Conservation (phyloP, 1,284 basidiomycete species). For the Cutaneotrichosporon daszewskae region DNA sequence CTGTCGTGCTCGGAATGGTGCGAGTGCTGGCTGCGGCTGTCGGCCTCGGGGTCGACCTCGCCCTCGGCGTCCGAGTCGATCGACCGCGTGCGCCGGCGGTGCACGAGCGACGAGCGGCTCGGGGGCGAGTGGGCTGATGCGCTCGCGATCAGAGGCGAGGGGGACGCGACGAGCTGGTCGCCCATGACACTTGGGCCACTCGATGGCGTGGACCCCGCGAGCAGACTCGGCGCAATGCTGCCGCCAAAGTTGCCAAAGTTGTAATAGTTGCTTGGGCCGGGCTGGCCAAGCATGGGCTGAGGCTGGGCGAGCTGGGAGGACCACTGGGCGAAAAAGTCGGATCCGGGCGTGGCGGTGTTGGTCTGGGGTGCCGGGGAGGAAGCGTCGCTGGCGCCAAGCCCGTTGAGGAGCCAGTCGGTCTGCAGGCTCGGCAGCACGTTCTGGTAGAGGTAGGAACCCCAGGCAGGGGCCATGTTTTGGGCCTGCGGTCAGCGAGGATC, state of each 20-base stretch:
- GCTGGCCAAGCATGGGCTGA: conserved; percentile 5
- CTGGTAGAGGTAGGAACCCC: conserved; percentile 42
- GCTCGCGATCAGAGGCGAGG: conserved; percentile 17
- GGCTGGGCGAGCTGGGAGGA: conserved; percentile 7
- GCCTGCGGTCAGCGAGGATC: conserved; percentile 5
- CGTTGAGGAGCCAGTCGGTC: conserved; percentile 19
- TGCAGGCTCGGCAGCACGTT: conserved; percentile 33
- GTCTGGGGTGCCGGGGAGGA: too few relatives aligned
- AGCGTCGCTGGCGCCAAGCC: conserved; percentile 3
- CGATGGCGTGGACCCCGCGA: conserved; percentile 9
- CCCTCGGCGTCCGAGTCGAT: conserved; percentile 31
- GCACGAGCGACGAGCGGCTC: neutral
- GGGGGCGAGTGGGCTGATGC: too few relatives aligned
- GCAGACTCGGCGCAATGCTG: conserved; percentile 31
- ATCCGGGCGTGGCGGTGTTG: conserved; percentile 2
- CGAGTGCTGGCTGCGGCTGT: conserved; percentile 9
- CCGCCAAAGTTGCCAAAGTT: conserved; percentile 12
- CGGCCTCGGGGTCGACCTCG: conserved; percentile 24
- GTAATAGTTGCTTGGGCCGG: conserved; percentile 15
- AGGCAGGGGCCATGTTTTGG: conserved; percentile 26
- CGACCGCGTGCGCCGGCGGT: conserved; percentile 15
- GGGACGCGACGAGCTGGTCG: conserved; percentile 26
- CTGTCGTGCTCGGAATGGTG: conserved; percentile 28
- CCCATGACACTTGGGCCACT: conserved; percentile 10
- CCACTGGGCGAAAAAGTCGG: conserved; percentile 21